Evolutionary conservation across 805 yeast species (phyloP), one percentile per base, ranked within the genome.

Genomic region (Yarrowia sp.): DNA sequence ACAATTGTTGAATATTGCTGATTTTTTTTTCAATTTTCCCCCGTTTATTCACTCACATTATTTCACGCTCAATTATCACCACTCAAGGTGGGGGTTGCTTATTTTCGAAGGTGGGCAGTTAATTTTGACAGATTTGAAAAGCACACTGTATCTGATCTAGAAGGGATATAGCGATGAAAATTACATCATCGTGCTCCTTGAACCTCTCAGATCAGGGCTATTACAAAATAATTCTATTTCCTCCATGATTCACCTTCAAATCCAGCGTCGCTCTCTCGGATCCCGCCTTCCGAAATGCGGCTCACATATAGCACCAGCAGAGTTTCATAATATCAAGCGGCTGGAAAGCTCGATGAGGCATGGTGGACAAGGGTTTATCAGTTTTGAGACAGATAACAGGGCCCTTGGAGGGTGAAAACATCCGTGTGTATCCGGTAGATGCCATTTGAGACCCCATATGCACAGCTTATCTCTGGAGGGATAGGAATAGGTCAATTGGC

Each of bases 381-480:
- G 8, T 36, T 36, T 16, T 16, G 41, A 35, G 43, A 8, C 32
- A 12, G n/a, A 38, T 53, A 36, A 7, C 36, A 14, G n/a, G 8
- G 8, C 11, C 7, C 10, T 3, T 7, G 22, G 9, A 11, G 11
- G 19, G 19, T 49, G 53, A 16, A 53, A 53, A 53, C 32, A 11
- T 53, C 58, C 58, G 58, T 53, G 42, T 53, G 58, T 53, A 53
- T 53, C 58, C 58, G 58, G 43, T 38, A 53, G 58, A 53, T 53
- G 43, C 35, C 32, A 12, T 36, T 38, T 14, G 38, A 15, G 35
- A 5, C 32, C 12, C 16, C 12, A 38, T 14, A 53, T 19, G 58
- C 58, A 53, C 8, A 16, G 12, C 26, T 12, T 2, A 5, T 12
- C 12, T 16, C 8, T 32, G 16, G 11, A n/a, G 0, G 7, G 7